Conservation (phyloP, 2,329 filamentous ascomycete genomes). For the Chalaropsis ovoidea region DNA sequence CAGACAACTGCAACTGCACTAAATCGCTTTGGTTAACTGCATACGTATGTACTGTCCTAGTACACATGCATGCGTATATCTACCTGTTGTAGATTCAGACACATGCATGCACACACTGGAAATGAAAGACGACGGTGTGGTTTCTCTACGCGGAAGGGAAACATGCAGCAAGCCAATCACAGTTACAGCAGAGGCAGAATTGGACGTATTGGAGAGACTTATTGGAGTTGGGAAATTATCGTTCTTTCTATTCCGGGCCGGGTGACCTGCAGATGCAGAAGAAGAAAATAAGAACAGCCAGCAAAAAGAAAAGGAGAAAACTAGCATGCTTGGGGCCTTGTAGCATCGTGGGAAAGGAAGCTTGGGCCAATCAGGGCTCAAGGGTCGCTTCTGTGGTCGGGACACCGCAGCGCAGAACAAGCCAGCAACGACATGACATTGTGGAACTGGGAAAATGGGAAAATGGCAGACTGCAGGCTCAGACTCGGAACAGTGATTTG, state of each 20-base stretch:
- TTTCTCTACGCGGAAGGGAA: background rate
- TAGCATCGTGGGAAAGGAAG: background rate
- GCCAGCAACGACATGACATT: background rate
- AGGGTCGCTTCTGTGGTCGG: background rate
- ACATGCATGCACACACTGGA: background rate
- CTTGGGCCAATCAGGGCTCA: background rate
- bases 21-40: background rate
- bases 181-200: background rate
- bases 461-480: background rate
- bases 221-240: constrained; percentile 2
- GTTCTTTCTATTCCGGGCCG: background rate
- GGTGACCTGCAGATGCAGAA: background rate
- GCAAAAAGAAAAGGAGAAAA: constrained; percentile 5
- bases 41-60: background rate
- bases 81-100: background rate
- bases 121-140: background rate
- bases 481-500: background rate
- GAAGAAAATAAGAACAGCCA: background rate
- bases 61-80: background rate
- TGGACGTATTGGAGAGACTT: background rate
- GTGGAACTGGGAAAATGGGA: background rate
- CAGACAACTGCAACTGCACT: background rate
- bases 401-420: background rate
- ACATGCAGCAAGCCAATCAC: background rate
- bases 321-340: background rate